phyloP scores from a whole-genome alignment of 1,284 basidiomycete genomes.

The Malassezia slooffiae region DNA sequence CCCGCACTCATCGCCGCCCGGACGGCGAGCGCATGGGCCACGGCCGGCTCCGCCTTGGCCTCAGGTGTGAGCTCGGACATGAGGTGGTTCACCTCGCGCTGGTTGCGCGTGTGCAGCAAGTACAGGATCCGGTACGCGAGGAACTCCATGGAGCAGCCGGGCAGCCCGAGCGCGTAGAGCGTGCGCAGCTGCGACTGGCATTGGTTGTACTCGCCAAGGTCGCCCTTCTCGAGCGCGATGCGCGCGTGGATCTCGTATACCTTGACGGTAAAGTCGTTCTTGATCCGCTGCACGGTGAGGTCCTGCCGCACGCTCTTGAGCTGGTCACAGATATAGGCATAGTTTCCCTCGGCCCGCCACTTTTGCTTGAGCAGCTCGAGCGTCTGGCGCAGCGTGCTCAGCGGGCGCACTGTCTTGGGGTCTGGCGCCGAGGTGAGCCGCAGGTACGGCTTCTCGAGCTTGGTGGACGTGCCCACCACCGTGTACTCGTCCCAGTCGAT shows the following conservation, averaged over 20 bases:
- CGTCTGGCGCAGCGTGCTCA: slow-evolving; percentile 70
- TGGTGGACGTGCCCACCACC: slow-evolving; percentile 78
- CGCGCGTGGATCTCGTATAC: slow-evolving; percentile 98
- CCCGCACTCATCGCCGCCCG: slow-evolving; percentile 78
- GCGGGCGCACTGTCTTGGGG: slow-evolving; percentile 83
- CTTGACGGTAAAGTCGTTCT: slow-evolving; percentile 92
- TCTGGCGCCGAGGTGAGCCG: slow-evolving; percentile 90
- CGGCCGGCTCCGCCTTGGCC: slow-evolving; percentile 68
- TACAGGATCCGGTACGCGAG: slow-evolving; percentile 95
- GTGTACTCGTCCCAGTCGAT: slow-evolving; percentile 93
- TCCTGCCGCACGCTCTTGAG: slow-evolving; percentile 97
- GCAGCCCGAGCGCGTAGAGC: slow-evolving; percentile 83
- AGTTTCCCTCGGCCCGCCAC: slow-evolving; percentile 74
- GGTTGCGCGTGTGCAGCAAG: slow-evolving; percentile 83
- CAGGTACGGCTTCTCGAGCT: slow-evolving; percentile 90
- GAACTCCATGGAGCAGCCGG: slow-evolving; percentile 85
- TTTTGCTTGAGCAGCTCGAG: slow-evolving; percentile 74
- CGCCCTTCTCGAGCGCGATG: slow-evolving; percentile 88
- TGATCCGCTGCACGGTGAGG: slow-evolving; percentile 96
- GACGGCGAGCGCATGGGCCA: slow-evolving; percentile 78
- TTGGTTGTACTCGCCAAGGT: slow-evolving; percentile 98
- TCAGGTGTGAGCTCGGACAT: slow-evolving; percentile 85
- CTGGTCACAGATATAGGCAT: slow-evolving; percentile 91
- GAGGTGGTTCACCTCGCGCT: slow-evolving; percentile 89
- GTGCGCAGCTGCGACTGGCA: slow-evolving; percentile 83